These are phyloP conservation scores for Pinus taeda DNA, from an alignment of 75 land plant species.

Conservation along the genomic window DNA sequence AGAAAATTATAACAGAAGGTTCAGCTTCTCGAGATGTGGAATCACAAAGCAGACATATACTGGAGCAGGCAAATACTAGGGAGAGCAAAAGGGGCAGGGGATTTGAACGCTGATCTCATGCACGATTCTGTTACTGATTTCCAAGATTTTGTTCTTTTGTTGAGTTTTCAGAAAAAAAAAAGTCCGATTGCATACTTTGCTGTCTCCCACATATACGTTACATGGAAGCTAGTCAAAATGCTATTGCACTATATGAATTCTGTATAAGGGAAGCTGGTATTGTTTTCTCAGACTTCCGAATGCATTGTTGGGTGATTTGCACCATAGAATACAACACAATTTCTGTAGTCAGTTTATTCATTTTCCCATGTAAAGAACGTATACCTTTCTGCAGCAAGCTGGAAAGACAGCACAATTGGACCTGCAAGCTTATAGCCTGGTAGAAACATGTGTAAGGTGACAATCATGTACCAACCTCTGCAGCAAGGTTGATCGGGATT, in stretches of 20 bases:
- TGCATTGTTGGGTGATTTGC: background rate
- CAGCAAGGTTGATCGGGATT: background rate
- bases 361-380: background rate
- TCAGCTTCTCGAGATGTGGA: too few relatives aligned
- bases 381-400: background rate
- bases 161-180: background rate
- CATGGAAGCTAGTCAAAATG: background rate
- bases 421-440: background rate
- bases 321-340: background rate
- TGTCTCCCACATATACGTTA: background rate
- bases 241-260: background rate
- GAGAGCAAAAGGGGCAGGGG: background rate
- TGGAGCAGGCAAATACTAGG: constrained; percentile 1
- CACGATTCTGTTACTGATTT: background rate
- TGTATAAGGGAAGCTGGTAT: constrained; percentile 1
- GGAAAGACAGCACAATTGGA: background rate
- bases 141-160: background rate
- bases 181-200: background rate
- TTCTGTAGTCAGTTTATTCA: constrained; percentile 1
- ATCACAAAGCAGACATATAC: background rate
- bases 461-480: background rate
- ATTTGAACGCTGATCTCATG: background rate
- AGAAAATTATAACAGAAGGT: too few relatives aligned
- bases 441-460: background rate
- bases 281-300: background rate